Conservation (phyloP, 768 basidiomycete genomes). For the Serendipita sp. region DNA sequence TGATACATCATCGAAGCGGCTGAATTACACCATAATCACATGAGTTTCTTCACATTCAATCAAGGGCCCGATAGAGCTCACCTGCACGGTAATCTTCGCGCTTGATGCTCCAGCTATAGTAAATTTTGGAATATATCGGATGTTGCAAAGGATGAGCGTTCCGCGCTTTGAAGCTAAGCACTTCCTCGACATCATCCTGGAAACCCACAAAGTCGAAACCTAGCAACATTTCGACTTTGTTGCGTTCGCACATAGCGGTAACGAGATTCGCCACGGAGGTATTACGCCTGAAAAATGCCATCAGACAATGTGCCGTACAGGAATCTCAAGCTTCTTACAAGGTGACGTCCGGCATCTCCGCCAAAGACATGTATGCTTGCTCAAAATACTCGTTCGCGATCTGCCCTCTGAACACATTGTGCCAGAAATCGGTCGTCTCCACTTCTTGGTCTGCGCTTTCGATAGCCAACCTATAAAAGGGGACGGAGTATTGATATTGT, state of each 20-base stretch:
- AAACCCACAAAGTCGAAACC: slow-evolving; percentile 73
- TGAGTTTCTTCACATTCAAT: slow-evolving; percentile 5
- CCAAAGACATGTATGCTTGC: slow-evolving; percentile 70
- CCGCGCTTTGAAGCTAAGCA: slow-evolving; percentile 80
- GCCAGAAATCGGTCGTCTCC: slow-evolving; percentile 62
- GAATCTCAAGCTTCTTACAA: slow-evolving; percentile 38
- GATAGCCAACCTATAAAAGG: slow-evolving; percentile 66
- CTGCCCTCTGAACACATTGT: slow-evolving; percentile 56
- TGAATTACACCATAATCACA: slow-evolving; percentile 19
- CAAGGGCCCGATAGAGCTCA: slow-evolving; percentile 23
- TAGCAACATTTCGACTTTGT: slow-evolving; percentile 62
- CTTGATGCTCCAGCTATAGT: slow-evolving; percentile 87
- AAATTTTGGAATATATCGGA: slow-evolving; percentile 75
- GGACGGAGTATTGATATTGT: slow-evolving; percentile 43
- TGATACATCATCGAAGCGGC: slow-evolving; percentile 90
- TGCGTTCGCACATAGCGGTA: slow-evolving; percentile 83
- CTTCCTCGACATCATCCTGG: slow-evolving; percentile 72
- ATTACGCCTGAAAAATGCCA: slow-evolving; percentile 39
- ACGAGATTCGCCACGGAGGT: slow-evolving; percentile 72
- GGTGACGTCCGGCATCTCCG: slow-evolving; percentile 55
- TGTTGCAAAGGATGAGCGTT: slow-evolving; percentile 77
- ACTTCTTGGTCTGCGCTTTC: slow-evolving; percentile 39
- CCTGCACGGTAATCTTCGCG: slow-evolving; percentile 86
- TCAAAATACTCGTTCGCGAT: slow-evolving; percentile 62
- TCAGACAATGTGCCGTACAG: neutral